phyloP scores from a whole-genome alignment of 2,329 filamentous ascomycete species.

The Fusarium brevicatenulatum region DNA sequence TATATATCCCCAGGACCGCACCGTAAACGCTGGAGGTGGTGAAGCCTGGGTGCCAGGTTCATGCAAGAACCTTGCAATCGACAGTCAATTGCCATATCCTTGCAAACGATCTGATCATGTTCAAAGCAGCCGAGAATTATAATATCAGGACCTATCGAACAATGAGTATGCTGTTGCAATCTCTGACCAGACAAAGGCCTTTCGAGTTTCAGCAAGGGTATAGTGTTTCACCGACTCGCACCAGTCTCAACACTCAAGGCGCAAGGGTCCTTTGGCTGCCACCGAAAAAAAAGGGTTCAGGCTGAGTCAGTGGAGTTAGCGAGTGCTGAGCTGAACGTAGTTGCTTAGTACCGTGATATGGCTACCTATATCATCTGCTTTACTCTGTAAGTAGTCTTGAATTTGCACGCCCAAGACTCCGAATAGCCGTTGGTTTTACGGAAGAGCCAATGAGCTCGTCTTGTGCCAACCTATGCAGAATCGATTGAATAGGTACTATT shows the following conservation, averaged over 20 bases:
- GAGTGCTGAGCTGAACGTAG: not conserved
- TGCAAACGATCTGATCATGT: not conserved
- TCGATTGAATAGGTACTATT: not conserved
- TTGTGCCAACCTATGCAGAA: not conserved
- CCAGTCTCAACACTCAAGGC: not conserved
- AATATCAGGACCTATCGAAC: not conserved
- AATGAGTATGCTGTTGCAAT: not conserved
- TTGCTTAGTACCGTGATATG: not conserved
- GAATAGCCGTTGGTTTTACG: constrained; percentile 2
- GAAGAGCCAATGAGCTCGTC: constrained; percentile 17
- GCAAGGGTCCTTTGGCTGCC: not conserved
- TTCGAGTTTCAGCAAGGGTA: constrained; percentile 8
- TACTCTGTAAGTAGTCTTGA: not conserved
- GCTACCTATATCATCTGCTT: not conserved
- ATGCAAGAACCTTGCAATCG: not conserved
- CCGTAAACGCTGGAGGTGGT: not conserved
- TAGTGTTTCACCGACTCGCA: constrained; percentile 5
- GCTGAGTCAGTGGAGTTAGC: not conserved
- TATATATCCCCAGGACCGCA: not conserved
- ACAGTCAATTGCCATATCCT: not conserved
- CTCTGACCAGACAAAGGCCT: not conserved
- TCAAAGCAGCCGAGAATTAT: not conserved
- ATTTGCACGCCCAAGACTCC: not conserved
- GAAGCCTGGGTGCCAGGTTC: not conserved
- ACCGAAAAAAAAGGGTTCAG: not conserved